Evolutionary conservation across 2,329 filamentous ascomycete species (phyloP).

Genomic region (Claviceps capensis): DNA sequence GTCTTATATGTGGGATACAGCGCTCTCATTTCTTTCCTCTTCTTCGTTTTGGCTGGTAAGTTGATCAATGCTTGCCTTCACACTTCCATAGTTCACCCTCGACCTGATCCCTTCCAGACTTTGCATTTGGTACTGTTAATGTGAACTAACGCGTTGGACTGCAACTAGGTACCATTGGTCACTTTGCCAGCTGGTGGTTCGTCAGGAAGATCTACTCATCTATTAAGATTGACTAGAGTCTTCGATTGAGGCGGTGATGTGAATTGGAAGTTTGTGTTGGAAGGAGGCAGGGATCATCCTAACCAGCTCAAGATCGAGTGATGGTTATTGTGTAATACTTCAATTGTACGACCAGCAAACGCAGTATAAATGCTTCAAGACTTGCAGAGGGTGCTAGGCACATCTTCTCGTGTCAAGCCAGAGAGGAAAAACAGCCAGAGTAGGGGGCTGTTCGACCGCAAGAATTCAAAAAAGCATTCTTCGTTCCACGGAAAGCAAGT

Average conservation of each 20-base stretch:
- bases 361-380: slow-evolving; percentile 5
- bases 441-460: not conserved
- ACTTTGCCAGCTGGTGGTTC: slow-evolving; percentile 90
- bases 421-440: not conserved
- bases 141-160: not conserved
- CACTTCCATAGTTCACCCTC: slow-evolving; percentile 8
- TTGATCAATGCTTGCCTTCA: not conserved
- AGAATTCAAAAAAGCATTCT: not conserved
- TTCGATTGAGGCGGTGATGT: not conserved
- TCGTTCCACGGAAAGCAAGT: not conserved
- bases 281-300: not conserved
- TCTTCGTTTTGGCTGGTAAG: slow-evolving; percentile 89
- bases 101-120: too few relatives aligned
- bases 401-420: not conserved
- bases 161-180: slow-evolving; percentile 73
- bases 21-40: slow-evolving; percentile 73
- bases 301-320: not conserved
- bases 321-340: slow-evolving; percentile 12
- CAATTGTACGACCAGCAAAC: slow-evolving; percentile 18
- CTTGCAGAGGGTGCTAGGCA: not conserved
- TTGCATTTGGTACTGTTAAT: slow-evolving; percentile 58
- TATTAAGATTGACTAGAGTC: slow-evolving; percentile 83
- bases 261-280: too few relatives aligned
- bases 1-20: slow-evolving; percentile 93
- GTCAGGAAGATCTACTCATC: slow-evolving; percentile 87